Evolutionary conservation across 345 rosid genomes (phyloP), one percentile per base, ranked within the genome.

Genomic region (Firmiana major): DNA sequence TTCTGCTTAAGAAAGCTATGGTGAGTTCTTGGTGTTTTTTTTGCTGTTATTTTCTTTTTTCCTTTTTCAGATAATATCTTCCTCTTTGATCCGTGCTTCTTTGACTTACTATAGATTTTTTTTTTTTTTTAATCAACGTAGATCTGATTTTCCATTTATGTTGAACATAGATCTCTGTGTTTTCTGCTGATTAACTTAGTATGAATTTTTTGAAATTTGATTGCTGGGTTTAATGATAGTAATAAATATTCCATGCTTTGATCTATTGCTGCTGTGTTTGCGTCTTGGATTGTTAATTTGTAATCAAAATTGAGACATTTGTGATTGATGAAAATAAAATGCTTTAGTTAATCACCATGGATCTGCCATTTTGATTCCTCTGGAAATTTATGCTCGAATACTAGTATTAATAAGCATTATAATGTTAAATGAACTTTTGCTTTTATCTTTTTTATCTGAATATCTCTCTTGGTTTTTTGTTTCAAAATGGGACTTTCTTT

Each of bases 301-400:
- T 42, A 51, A 66, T 43, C 28, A 11, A 65, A n/a, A 9, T 11
- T 40, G 12, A 24, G 22, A 46, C 55, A 24, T 15, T 68, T 43
- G 43, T 12, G 21, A 6, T 66, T 6, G 71, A 66, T 66, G 5
- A 21, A 45, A 45, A 45, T 0, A 6, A 8, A 67, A 22, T 67
- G 51, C 4, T 22, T 12, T 0, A 48, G 58, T 70, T 48, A 48
- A 49, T 70, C 59, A 16, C n/a, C 59, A 4, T 70, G 40, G 74
- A 70, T 70, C 59, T 49, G 58, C 43, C 59, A 48, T 70, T 28
- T 28, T 49, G 74, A 15, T 70, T 70, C 43, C 59, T 26, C 17
- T 70, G 24, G 46, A 16, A 15, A 46, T 24, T 13, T 48, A 9
- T 26, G 42, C 7, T 8, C 49, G 38, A 65, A 11, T 19, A 1